These are phyloP conservation scores for Phallus indusiatus DNA, from an alignment of 768 basidiomycete genomes.

Conservation along the genomic window DNA sequence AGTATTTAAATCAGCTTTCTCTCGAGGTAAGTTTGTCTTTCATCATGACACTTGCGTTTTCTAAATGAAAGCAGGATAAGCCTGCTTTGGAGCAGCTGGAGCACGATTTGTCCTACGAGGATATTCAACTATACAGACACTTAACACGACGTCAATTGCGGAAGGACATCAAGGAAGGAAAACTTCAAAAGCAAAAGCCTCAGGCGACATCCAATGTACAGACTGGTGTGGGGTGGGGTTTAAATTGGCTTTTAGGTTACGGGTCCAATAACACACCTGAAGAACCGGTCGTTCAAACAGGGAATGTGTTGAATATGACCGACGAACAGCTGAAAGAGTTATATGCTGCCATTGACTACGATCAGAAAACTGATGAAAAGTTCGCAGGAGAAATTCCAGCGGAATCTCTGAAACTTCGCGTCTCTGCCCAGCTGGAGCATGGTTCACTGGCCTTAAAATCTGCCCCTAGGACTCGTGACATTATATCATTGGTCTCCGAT, in stretches of 20 bases:
- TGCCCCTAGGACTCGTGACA: conserved; percentile 61
- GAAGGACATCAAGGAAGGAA: conserved; percentile 69
- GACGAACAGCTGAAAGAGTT: conserved; percentile 86
- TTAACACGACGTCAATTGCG: conserved; percentile 82
- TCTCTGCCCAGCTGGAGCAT: conserved; percentile 70
- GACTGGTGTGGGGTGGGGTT: conserved; percentile 23
- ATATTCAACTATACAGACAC: conserved; percentile 94
- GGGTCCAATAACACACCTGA: conserved; percentile 32
- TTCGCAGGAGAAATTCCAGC: conserved; percentile 61
- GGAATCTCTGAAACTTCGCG: conserved; percentile 70
- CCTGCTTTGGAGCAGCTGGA: conserved; percentile 55
- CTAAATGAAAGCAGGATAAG: conserved; percentile 16
- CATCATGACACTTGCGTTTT: neutral
- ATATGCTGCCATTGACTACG: conserved; percentile 85
- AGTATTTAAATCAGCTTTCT: conserved; percentile 42
- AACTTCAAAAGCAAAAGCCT: conserved; percentile 48
- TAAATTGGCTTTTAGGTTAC: conserved; percentile 72
- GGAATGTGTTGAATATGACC: conserved; percentile 47
- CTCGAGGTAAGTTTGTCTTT: conserved; percentile 39
- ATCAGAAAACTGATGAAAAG: conserved; percentile 71
- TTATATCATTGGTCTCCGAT: conserved; percentile 83
- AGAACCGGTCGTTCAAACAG: conserved; percentile 48
- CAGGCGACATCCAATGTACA: conserved; percentile 39
- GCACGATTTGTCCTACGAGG: conserved; percentile 80
- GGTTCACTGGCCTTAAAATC: conserved; percentile 80